A percentile compares a stretch with the other conserved stretches of the same genome.
Evolutionary conservation across 208 protist genomes (phyloP).

Genomic region (Leptomonas seymouri): DNA sequence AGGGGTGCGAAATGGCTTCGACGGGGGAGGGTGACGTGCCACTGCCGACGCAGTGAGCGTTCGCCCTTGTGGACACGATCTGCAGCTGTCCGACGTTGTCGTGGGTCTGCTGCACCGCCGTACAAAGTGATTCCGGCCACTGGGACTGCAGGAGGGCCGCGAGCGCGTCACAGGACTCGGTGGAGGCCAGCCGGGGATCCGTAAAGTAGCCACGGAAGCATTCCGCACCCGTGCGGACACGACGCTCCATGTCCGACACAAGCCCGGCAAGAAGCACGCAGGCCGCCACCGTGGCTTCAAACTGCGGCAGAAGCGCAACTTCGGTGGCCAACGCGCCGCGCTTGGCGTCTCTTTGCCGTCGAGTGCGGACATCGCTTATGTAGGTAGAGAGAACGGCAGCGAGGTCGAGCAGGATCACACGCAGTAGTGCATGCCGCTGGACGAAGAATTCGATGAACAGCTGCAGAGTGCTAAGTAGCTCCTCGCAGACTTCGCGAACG

Average conservation of each 20-base stretch:
- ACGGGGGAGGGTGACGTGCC: neutral
- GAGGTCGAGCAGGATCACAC: conserved; percentile 63
- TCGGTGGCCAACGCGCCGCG: neutral
- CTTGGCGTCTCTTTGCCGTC: neutral
- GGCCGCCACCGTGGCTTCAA: conserved; percentile 39
- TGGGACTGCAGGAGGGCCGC: conserved; percentile 11
- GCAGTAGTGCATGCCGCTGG: conserved; percentile 71
- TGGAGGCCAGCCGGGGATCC: conserved; percentile 49
- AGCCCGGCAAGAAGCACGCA: conserved; percentile 60
- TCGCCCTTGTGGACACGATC: neutral
- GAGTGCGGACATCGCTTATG: conserved; percentile 17
- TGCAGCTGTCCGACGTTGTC: conserved; percentile 28
- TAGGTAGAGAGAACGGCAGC: conserved; percentile 40
- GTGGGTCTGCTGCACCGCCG: conserved; percentile 28
- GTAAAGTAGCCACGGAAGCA: conserved; percentile 62
- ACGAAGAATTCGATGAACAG: conserved; percentile 43
- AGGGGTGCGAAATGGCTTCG: conserved; percentile 19
- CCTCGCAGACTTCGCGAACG: conserved; percentile 26
- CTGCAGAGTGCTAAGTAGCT: conserved; percentile 55
- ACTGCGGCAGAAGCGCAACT: conserved; percentile 23
- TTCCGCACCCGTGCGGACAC: conserved; percentile 70
- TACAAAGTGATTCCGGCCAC: conserved; percentile 32
- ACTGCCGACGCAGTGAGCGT: neutral
- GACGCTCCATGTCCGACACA: conserved; percentile 64
- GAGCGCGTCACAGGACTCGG: conserved; percentile 6